phyloP scores from a whole-genome alignment of 139 green algal genomes.

The Trebouxia sp. region DNA sequence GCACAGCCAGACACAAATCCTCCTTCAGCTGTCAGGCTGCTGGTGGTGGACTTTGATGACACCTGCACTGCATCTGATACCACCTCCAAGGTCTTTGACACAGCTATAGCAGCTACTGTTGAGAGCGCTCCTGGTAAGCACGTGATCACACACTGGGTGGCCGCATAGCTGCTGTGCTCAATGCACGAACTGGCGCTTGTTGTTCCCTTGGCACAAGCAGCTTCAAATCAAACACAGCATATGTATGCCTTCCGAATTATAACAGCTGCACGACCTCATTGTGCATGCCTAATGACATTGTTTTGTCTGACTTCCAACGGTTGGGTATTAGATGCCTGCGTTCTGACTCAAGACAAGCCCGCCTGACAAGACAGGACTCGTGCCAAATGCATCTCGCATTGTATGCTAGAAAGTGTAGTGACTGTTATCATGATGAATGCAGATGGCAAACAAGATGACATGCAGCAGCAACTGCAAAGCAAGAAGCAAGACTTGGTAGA shows the following conservation, averaged over 20 bases:
- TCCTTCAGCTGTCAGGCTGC: constrained; percentile 39
- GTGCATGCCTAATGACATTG: too few species aligned
- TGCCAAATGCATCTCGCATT: too few species aligned
- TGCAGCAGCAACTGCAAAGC: constrained; percentile 30
- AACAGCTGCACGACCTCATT: too few species aligned
- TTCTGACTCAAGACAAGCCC: background rate
- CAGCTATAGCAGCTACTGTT: constrained; percentile 46
- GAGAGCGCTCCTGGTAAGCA: background rate
- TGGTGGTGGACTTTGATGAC: constrained; percentile 87
- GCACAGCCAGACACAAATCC: constrained; percentile 50
- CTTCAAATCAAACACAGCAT: too few species aligned
- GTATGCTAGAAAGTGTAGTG: too few species aligned
- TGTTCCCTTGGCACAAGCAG: too few species aligned
- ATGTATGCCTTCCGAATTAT: too few species aligned
- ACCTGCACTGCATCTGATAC: constrained; percentile 71
- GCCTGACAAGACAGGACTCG: too few species aligned
- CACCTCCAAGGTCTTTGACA: constrained; percentile 56
- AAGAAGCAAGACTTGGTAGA: constrained; percentile 49
- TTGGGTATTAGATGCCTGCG: too few species aligned
- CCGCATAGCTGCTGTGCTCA: too few species aligned
- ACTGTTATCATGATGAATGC: constrained; percentile 19
- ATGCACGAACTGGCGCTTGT: too few species aligned
- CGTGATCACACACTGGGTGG: background rate
- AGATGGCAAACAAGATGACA: background rate
- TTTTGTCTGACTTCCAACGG: too few species aligned